phyloP scores from a whole-genome alignment of 2,329 filamentous ascomycete genomes.

The Fusarium succisae region DNA sequence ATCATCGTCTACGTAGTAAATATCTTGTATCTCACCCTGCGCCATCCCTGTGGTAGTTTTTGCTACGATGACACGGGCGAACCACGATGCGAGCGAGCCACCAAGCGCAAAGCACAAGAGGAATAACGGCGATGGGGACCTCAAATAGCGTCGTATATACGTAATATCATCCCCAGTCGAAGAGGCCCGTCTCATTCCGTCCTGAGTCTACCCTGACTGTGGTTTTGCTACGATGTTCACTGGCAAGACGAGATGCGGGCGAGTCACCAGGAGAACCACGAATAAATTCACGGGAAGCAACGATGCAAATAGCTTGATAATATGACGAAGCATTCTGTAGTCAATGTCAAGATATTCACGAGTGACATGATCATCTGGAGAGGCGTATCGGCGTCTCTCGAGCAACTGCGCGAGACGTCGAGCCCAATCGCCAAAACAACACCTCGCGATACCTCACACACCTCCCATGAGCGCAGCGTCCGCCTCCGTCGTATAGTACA shows the following conservation, averaged over 20 bases:
- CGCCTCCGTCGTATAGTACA: neutral
- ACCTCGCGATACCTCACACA: rapidly evolving
- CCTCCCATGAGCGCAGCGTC: rapidly evolving
- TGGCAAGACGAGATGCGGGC: neutral
- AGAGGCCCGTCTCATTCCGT: neutral
- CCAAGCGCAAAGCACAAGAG: neutral
- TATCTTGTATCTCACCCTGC: neutral
- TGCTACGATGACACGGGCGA: neutral
- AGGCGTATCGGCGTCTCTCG: neutral
- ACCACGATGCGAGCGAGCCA: neutral
- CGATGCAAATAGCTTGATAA: rapidly evolving
- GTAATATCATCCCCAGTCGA: neutral
- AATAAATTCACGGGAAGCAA: rapidly evolving
- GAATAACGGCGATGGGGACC: rapidly evolving
- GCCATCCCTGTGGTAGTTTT: neutral
- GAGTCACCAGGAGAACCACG: neutral
- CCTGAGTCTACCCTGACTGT: too few species aligned
- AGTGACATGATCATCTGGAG: neutral
- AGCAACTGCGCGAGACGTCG: neutral
- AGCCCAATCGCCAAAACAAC: neutral
- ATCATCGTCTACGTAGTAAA: neutral
- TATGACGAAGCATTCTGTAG: rapidly evolving
- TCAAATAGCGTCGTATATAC: rapidly evolving
- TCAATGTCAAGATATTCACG: neutral
- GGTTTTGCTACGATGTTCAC: neutral